These are phyloP conservation scores for Datura wrightii DNA, from an alignment of 257 asterid species.

Conservation along the genomic window DNA sequence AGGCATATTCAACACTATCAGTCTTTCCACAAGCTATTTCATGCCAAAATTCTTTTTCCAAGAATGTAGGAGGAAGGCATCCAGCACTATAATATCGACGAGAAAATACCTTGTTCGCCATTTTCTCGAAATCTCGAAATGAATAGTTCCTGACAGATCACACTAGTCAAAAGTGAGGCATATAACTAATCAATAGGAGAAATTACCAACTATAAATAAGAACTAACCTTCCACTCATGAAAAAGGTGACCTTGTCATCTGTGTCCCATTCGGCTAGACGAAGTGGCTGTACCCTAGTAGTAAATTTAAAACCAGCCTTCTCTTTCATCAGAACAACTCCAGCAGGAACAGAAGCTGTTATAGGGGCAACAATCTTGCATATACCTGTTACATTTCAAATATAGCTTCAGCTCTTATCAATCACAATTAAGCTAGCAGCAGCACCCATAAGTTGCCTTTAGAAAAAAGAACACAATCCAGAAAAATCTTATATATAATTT, in stretches of 20 bases:
- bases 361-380: conserved; percentile 96
- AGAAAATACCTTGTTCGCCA: conserved; percentile 95
- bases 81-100: conserved; percentile 91
- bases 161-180: conserved; percentile 43
- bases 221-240: conserved; percentile 92
- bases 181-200: conserved; percentile 11
- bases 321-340: conserved; percentile 93
- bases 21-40: conserved; percentile 96
- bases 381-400: conserved; percentile 61
- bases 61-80: conserved; percentile 81
- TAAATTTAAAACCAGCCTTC: conserved; percentile 84
- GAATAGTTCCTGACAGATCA: conserved; percentile 81
- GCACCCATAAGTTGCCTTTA: not conserved
- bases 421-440: conserved; percentile 22
- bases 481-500: not conserved
- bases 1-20: conserved; percentile 99
- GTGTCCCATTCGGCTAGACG: conserved; percentile 95
- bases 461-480: not conserved
- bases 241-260: conserved; percentile 90
- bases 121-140: conserved; percentile 97
- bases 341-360: conserved; percentile 93
- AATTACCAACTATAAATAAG: conserved; percentile 30
- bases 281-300: conserved; percentile 97
- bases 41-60: conserved; percentile 98
- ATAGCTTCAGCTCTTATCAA: conserved; percentile 33